Base-by-base conservation (phyloP, 345 rosid genomes). In the Gossypium turneri region DNA sequence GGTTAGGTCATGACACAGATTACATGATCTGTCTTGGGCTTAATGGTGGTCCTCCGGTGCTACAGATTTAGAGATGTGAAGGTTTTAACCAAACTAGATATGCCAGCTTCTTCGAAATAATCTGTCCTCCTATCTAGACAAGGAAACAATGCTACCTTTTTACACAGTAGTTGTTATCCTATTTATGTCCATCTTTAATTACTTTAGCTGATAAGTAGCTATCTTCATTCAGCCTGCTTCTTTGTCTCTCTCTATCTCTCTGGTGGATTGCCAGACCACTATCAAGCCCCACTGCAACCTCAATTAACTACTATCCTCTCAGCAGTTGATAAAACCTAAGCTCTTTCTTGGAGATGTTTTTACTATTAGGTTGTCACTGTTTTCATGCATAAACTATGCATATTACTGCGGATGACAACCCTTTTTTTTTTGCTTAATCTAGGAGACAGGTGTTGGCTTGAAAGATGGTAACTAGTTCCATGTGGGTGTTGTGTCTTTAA, bases 171-270 rank as follows among this genome's bases (percentile, higher is more conserved):
- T 29, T 53, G 71, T 27, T 11, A 50, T 48, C n/a, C 38, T 27
- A 64, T 48, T 70, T 75, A 79, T 45, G 22, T 41, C 12, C 38
- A 70, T 64, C 12, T 27, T 50, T 70, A 60, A 48, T 65, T 41
- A 53, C 19, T 58, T 48, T 69, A 63, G 20, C 61, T 69, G 80
- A 55, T 68, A n/a, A n/a, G 76, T 81, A 45, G 76, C 80, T 53
- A 41, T 77, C 73, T 15, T 72, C 47, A 29, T 38, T 60, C 9
- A 34, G 59, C 69, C 25, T 44, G 25, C 53, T 7, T 29, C 20
- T 55, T 48, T 19, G 38, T 57, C 52, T 62, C 58, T 34, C 52
- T 45, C 19, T 51, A 25, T 6, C 8, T 66, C 55, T 53, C 22
- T 50, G 43, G 16, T 69, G 38, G 45, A 25, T 69, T 27, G 58